These are phyloP conservation scores for Beauveria pseudobassiana DNA, from an alignment of 2,329 filamentous ascomycete species.

Conservation along the genomic window DNA sequence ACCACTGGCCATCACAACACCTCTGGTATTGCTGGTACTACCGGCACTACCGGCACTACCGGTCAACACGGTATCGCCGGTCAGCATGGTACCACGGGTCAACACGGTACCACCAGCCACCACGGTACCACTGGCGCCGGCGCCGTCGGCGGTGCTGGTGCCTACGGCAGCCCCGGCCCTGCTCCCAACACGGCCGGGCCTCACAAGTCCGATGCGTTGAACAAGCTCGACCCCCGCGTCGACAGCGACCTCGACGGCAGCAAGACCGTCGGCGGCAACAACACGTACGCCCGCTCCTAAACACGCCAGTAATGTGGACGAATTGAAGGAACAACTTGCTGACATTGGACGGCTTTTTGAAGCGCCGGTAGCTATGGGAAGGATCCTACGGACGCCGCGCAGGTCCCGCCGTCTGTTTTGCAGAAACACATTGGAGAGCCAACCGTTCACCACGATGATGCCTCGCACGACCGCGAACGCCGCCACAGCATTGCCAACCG, in stretches of 20 bases:
- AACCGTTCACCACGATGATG: slow-evolving; percentile 36
- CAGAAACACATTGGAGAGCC: slow-evolving; percentile 39
- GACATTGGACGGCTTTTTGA: slow-evolving; percentile 1
- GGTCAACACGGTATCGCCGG: slow-evolving; percentile 17
- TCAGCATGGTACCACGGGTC: slow-evolving; percentile 15
- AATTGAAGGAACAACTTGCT: neutral
- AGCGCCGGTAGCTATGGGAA: neutral
- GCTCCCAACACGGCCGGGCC: slow-evolving; percentile 29
- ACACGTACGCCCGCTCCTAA: slow-evolving; percentile 34
- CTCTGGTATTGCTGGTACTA: neutral
- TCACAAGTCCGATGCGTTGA: slow-evolving; percentile 44
- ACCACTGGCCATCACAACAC: slow-evolving; percentile 21
- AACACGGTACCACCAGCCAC: slow-evolving; percentile 16
- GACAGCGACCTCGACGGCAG: slow-evolving; percentile 48
- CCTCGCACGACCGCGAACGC: slow-evolving; percentile 33
- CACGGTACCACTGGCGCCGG: slow-evolving; percentile 31
- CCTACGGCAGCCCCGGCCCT: slow-evolving; percentile 24
- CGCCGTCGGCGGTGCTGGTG: neutral
- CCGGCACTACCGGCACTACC: slow-evolving; percentile 10
- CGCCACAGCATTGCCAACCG: slow-evolving; percentile 42
- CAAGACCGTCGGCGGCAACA: slow-evolving; percentile 47
- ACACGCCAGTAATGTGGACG: slow-evolving; percentile 13
- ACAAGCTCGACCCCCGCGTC: slow-evolving; percentile 49
- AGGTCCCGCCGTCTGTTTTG: slow-evolving; percentile 49
- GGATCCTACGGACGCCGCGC: slow-evolving; percentile 48